A percentile compares a stretch with the other conserved stretches of the same genome.
phyloP scores from a whole-genome alignment of 2,329 filamentous ascomycete species.

The Hymenoscyphus repandus region DNA sequence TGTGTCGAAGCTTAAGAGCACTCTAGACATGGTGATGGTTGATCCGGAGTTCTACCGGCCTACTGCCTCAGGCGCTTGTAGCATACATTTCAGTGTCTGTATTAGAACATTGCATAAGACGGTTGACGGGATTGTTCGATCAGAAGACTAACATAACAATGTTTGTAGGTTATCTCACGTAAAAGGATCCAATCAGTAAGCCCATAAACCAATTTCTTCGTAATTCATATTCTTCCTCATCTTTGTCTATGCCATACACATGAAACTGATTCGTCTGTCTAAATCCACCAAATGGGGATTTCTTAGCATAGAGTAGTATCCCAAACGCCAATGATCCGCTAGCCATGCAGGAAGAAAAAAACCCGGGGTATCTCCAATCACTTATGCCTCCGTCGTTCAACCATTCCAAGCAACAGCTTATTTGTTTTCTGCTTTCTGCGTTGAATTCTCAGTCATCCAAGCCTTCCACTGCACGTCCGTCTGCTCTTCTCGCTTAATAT shows the following conservation, averaged over 20 bases:
- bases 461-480: slow-evolving; percentile 27
- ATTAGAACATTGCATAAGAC: no score
- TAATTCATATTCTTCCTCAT: no score
- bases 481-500: slow-evolving; percentile 26
- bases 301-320: not conserved
- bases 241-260: not conserved
- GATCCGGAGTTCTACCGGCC: no score
- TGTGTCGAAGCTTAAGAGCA: no score
- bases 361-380: slow-evolving; percentile 17
- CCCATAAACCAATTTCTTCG: no score
- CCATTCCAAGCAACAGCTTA: not conserved
- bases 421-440: slow-evolving; percentile 8
- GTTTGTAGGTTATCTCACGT: no score
- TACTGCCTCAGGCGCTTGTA: no score
- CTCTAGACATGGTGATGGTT: no score
- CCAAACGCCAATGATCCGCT: slow-evolving; percentile 19
- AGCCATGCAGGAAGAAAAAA: slow-evolving; percentile 13
- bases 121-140: no score
- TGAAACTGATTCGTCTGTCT: not conserved
- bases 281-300: not conserved
- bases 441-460: slow-evolving; percentile 29
- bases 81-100: no score
- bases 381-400: not conserved
- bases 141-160: no score
- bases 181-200: no score